A percentile compares a stretch with the other conserved stretches of the same genome.
These are phyloP conservation scores for Adansonia rubrostipa DNA, from an alignment of 441 rosid genomes.

Conservation along the genomic window DNA sequence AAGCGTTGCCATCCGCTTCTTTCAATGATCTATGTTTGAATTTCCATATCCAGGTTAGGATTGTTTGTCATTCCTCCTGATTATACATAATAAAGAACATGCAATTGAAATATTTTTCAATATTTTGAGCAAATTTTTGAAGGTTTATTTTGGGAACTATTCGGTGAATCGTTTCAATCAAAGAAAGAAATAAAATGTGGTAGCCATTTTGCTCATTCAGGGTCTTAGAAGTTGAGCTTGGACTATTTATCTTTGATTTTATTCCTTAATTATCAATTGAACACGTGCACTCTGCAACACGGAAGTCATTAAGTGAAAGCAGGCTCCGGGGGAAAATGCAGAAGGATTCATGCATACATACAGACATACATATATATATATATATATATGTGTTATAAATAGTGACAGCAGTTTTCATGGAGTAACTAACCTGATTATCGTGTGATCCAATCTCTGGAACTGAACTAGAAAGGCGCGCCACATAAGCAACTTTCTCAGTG, in stretches of 20 bases:
- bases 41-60: slow-evolving; percentile 42
- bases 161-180: not conserved
- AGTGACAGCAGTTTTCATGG: not conserved
- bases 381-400: not conserved
- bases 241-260: not conserved
- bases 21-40: slow-evolving; percentile 39
- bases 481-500: slow-evolving; percentile 2
- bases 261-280: not conserved
- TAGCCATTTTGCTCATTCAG: not conserved
- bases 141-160: slow-evolving; percentile 15
- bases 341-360: not conserved
- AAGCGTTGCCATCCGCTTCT: slow-evolving; percentile 33
- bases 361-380: not conserved
- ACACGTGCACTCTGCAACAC: slow-evolving; percentile 7
- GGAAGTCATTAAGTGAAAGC: not conserved
- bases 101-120: slow-evolving; percentile 23
- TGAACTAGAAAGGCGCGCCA: slow-evolving; percentile 17
- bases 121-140: slow-evolving; percentile 17
- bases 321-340: not conserved
- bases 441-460: slow-evolving; percentile 12
- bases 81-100: slow-evolving; percentile 29
- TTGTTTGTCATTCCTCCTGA: slow-evolving; percentile 48
- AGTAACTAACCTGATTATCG: slow-evolving; percentile 38
- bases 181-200: too few relatives aligned
- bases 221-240: not conserved